phyloP scores from a whole-genome alignment of 2,329 filamentous ascomycete species.

The Fusarium poae region DNA sequence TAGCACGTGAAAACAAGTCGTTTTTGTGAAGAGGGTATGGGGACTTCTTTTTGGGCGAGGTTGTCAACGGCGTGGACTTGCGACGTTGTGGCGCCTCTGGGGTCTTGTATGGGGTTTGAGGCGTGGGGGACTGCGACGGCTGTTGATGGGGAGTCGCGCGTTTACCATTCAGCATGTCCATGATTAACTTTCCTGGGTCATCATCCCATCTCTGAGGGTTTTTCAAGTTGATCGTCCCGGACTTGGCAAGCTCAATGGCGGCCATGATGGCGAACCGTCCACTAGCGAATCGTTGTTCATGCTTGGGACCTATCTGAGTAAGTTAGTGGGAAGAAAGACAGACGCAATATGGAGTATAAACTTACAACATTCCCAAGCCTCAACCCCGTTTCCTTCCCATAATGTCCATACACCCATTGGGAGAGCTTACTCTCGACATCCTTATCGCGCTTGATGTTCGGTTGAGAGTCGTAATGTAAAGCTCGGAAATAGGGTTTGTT shows the following conservation, averaged over 20 bases:
- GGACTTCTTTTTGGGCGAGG: background rate
- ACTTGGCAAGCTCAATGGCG: background rate
- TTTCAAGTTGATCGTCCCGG: background rate
- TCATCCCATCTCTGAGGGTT: background rate
- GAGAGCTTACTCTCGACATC: background rate
- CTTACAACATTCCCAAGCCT: background rate
- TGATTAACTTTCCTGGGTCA: background rate
- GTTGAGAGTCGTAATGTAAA: background rate
- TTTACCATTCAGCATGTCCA: background rate
- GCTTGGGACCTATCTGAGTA: background rate
- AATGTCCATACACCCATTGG: background rate
- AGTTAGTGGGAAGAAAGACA: background rate
- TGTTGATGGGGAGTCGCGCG: background rate
- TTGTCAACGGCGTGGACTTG: rapidly evolving
- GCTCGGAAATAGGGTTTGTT: background rate
- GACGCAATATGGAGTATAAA: background rate
- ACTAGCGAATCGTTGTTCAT: background rate
- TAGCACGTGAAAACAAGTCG: too few relatives aligned
- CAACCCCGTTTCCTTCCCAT: background rate
- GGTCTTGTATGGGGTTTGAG: rapidly evolving
- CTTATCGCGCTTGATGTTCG: rapidly evolving
- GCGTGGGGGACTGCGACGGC: background rate
- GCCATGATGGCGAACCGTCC: background rate
- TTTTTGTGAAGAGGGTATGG: background rate
- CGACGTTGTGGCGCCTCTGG: too few relatives aligned